Percentiles rank a stretch among this genome's conserved stretches.
Conservation (phyloP, 176 grass and related monocot species). For the Zoysia japonica region DNA sequence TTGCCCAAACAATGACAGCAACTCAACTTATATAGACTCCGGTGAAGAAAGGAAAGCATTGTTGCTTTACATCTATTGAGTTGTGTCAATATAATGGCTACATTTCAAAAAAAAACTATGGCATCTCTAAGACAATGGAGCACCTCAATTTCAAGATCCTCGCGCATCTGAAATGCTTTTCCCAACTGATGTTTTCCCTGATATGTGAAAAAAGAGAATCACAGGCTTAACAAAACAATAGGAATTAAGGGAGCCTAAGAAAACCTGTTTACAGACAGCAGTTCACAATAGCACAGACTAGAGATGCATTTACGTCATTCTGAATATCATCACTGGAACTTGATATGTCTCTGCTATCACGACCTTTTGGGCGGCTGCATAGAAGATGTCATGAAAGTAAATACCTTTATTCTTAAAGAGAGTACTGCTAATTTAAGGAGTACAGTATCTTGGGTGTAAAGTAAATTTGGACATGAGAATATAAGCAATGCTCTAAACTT, state of each 20-base stretch:
- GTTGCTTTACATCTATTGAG: background rate
- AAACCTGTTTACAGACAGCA: constrained; percentile 19
- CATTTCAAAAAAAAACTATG: background rate
- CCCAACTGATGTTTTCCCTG: constrained; percentile 69
- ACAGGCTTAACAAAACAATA: constrained; percentile 30
- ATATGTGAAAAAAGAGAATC: constrained; percentile 9
- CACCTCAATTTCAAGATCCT: constrained; percentile 80
- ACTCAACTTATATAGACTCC: constrained; percentile 18
- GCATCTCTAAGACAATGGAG: constrained; percentile 2
- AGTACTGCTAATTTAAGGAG: background rate
- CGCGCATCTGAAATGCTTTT: constrained; percentile 54
- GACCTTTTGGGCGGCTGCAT: constrained; percentile 51
- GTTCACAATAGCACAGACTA: constrained; percentile 34
- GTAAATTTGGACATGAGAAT: constrained; percentile 8
- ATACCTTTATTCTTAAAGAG: background rate
- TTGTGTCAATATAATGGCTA: background rate
- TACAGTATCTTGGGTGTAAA: constrained; percentile 2
- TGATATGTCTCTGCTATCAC: constrained; percentile 52
- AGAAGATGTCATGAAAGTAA: constrained; percentile 34
- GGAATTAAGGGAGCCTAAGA: background rate
- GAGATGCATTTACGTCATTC: constrained; percentile 48
- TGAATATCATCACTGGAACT: constrained; percentile 59
- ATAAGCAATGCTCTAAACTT: background rate
- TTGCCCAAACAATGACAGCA: background rate
- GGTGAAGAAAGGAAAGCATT: constrained; percentile 7